Conservation (phyloP, 768 basidiomycete genomes). For the Pilatotrama ljubarskyi region DNA sequence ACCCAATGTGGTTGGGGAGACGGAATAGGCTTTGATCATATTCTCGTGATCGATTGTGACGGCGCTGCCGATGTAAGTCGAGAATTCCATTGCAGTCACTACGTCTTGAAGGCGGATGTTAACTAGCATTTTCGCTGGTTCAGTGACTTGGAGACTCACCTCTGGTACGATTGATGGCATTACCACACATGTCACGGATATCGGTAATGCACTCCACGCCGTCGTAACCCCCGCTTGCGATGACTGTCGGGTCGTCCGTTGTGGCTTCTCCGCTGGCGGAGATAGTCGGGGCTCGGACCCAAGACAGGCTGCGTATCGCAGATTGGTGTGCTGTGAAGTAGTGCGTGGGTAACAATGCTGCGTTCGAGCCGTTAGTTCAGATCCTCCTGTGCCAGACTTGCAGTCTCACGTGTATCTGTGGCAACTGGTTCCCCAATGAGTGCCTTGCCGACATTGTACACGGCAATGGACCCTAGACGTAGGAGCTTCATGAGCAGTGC, state of each 20-base stretch:
- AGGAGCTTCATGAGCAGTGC: not conserved
- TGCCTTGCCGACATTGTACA: conserved; percentile 35
- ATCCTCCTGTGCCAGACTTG: not conserved
- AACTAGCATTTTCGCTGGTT: too few species aligned
- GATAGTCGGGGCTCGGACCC: conserved; percentile 68
- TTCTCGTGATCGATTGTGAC: conserved; percentile 86
- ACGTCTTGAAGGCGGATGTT: conserved; percentile 50
- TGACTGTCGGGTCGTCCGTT: conserved; percentile 63
- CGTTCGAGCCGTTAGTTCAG: conserved; percentile 4
- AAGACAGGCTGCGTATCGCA: conserved; percentile 72
- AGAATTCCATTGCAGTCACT: conserved; percentile 66
- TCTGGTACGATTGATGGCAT: conserved; percentile 75
- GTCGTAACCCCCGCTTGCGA: conserved; percentile 80
- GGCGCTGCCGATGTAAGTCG: conserved; percentile 64
- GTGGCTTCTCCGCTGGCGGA: conserved; percentile 47
- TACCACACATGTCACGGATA: conserved; percentile 66
- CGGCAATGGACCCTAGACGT: conserved; percentile 32
- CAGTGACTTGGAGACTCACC: conserved; percentile 40
- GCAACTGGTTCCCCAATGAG: conserved; percentile 4
- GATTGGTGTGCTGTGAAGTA: conserved; percentile 77
- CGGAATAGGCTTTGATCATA: conserved; percentile 70
- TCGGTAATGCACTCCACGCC: conserved; percentile 77
- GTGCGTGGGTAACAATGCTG: conserved; percentile 63
- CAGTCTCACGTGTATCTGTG: conserved; percentile 40
- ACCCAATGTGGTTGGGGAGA: conserved; percentile 73